phyloP scores from a whole-genome alignment of 495 filamentous ascomycete genomes.

The Geoglossum glabrum region DNA sequence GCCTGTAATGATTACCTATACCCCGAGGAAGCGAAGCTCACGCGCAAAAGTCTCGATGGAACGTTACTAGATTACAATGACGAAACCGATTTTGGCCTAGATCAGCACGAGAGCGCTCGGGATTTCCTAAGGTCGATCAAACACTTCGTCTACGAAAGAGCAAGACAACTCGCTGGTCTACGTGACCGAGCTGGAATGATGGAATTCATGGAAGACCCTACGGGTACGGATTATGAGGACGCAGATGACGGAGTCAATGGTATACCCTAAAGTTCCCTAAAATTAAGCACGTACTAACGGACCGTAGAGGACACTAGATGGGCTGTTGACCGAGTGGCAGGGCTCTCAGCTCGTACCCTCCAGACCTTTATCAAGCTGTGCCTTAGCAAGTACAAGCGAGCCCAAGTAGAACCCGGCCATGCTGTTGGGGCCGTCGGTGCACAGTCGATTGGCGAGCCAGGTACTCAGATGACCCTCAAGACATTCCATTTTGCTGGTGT shows the following conservation, averaged over 20 bases:
- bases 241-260: neutral
- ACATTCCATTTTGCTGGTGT: conserved; percentile 99
- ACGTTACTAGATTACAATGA: conserved; percentile 40
- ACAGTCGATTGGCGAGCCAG: conserved; percentile 94
- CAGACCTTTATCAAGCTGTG: conserved; percentile 61
- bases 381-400: conserved; percentile 71
- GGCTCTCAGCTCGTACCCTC: conserved; percentile 56
- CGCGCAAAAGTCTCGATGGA: conserved; percentile 34
- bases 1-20: conserved; percentile 43
- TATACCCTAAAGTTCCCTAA: neutral
- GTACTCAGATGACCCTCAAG: conserved; percentile 98
- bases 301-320: neutral
- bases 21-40: conserved; percentile 41
- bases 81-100: conserved; percentile 42
- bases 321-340: conserved; percentile 47
- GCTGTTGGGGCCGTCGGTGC: conserved; percentile 96
- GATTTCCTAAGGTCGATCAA: conserved; percentile 62
- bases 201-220: conserved; percentile 7
- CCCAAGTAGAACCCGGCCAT: conserved; percentile 80
- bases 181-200: conserved; percentile 18
- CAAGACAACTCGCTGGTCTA: conserved; percentile 29
- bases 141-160: conserved; percentile 41
- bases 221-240: conserved; percentile 4
- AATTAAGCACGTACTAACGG: neutral
- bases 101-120: conserved; percentile 69